Evolutionary conservation across 495 filamentous ascomycete species (phyloP), one percentile per base, ranked within the genome.

Genomic region (Acidiella bohemica): DNA sequence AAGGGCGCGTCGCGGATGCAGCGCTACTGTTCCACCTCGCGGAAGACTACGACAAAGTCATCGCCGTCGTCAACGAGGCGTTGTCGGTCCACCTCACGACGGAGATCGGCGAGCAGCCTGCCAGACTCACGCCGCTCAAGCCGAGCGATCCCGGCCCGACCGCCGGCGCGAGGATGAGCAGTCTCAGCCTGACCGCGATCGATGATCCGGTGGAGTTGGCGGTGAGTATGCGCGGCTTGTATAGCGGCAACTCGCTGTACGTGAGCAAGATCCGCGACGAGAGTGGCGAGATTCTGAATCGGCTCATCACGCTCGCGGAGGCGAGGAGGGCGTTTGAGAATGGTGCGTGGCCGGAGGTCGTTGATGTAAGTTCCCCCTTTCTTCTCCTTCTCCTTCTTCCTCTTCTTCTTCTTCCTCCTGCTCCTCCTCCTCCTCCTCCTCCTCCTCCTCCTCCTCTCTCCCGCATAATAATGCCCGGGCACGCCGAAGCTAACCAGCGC

Each of bases 21-120:
- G 88, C 95, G 4, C 68, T 99, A 32, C 64, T 99, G 27, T 95
- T 90, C 54, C 87, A 96, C 58, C 71, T 99, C 25, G 87, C 88
- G 0, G 83, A 83, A 51, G 84, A 99, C 53, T 96, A 92, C 55
- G 85, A 96, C 50, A 81, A 72, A 41, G 92, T 95, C 28, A 74
- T 95, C 40, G 62, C 71, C 29, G 87, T 94, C 48, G 73, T 94
- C 47, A 94, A 88, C 59, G 77, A 84, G 21, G 76, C 85, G n/a
- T 66, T 96, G 20, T 87, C 86, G 17, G 85, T 94, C 55, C 78
- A 83, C 22, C 72, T 94, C 42, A 73, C 81, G 12, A 66, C 84
- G 9, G 82, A 92, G 40, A 65, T 95, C 33, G 85, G 84, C 32
- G 73, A 82, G 46, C 75, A 83, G 32, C 70, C 72, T 14, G 64